Percentiles rank a stretch among this genome's conserved stretches.
Conservation (phyloP, 352 stramenopile genomes). For the Blastocystis hominis region DNA sequence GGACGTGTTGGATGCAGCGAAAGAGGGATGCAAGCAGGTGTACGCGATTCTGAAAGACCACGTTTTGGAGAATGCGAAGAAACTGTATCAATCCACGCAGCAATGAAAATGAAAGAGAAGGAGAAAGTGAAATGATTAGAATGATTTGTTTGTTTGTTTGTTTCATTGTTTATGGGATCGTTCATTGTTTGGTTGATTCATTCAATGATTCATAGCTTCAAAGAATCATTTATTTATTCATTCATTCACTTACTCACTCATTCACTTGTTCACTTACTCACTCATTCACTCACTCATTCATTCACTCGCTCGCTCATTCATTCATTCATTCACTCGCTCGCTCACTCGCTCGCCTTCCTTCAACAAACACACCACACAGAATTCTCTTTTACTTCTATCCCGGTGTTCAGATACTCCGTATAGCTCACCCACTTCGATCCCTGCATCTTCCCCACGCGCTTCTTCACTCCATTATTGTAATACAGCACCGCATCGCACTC, state of each 20-base stretch:
- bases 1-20: slow-evolving; percentile 32
- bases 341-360: neutral
- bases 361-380: slow-evolving; percentile 25
- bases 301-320: too few species aligned
- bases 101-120: too few species aligned
- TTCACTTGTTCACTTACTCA: too few species aligned
- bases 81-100: neutral
- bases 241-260: too few species aligned
- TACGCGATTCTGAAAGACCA: slow-evolving; percentile 27
- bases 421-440: neutral
- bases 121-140: neutral
- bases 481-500: slow-evolving; percentile 1
- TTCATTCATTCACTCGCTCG: too few species aligned
- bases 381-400: neutral
- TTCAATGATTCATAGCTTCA: neutral
- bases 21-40: slow-evolving; percentile 46
- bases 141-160: neutral
- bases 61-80: slow-evolving; percentile 35
- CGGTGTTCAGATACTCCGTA: slow-evolving; percentile 14
- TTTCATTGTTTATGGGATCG: neutral
- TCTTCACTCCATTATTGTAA: slow-evolving; percentile 45
- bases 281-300: too few species aligned
- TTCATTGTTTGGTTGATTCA: neutral
- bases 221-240: too few species aligned
- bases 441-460: neutral